Percentiles rank a stretch among this genome's conserved stretches.
Conservation (phyloP, 1,284 basidiomycete species). For the Apiotrichum gamsii region DNA sequence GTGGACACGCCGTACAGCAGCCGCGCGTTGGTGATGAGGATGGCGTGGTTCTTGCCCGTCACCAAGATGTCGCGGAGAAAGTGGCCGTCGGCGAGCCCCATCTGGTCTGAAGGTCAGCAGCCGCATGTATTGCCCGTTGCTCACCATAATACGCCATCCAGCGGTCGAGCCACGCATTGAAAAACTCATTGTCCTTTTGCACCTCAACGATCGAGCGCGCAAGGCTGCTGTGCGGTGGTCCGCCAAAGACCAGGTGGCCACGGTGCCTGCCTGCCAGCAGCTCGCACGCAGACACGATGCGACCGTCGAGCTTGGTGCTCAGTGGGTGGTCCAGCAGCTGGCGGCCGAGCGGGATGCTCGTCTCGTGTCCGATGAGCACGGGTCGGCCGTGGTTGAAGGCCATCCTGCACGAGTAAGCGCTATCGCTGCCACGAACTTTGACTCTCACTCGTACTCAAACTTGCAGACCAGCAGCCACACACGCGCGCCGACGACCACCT, state of each 20-base stretch:
- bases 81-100: neutral
- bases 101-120: conserved; percentile 1
- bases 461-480: conserved; percentile 79
- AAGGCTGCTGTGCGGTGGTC: neutral
- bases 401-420: too few relatives aligned
- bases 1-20: conserved; percentile 24
- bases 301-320: conserved; percentile 82
- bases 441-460: conserved; percentile 62
- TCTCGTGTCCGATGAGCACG: conserved; percentile 78
- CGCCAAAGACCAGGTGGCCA: neutral
- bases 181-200: conserved; percentile 27
- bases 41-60: conserved; percentile 7
- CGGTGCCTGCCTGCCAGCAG: conserved; percentile 28
- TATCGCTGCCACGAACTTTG: too few relatives aligned
- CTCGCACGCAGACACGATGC: conserved; percentile 70
- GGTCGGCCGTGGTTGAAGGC: conserved; percentile 62
- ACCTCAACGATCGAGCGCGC: conserved; percentile 12
- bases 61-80: conserved; percentile 4
- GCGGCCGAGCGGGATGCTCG: conserved; percentile 63
- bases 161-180: conserved; percentile 38
- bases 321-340: conserved; percentile 73
- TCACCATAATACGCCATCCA: conserved; percentile 36
- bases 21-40: conserved; percentile 23
- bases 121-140: neutral
- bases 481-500: conserved; percentile 67